Evolutionary conservation across 495 filamentous ascomycete species (phyloP).

Genomic region (Halenospora varia): DNA sequence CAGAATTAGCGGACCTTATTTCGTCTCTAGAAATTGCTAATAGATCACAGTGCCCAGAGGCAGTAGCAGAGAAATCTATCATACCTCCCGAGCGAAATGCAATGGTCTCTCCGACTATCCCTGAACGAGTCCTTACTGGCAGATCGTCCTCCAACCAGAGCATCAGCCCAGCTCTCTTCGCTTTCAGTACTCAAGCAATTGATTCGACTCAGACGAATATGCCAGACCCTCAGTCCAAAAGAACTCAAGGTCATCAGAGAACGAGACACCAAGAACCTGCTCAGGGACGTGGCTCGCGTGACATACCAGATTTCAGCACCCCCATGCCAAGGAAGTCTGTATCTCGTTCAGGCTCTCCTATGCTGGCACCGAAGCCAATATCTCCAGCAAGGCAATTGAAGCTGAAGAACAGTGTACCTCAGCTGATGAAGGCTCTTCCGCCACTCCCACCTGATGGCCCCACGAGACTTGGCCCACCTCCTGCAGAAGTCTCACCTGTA

Average conservation of each 20-base stretch:
- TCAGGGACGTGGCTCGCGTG: background rate
- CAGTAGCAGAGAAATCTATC: background rate
- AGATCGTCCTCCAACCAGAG: background rate
- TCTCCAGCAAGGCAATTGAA: conserved; percentile 41
- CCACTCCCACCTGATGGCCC: conserved; percentile 27
- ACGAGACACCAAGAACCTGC: background rate
- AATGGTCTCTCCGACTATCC: background rate
- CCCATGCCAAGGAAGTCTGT: conserved; percentile 8
- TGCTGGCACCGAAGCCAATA: conserved; percentile 42
- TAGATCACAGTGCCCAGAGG: background rate
- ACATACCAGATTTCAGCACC: conserved; percentile 8
- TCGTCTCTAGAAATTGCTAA: conserved; percentile 14
- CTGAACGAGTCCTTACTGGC: background rate
- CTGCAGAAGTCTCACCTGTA: background rate
- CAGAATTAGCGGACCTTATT: conserved; percentile 23
- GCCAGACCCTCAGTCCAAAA: background rate
- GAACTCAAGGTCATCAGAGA: background rate
- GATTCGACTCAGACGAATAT: background rate
- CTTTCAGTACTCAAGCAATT: background rate
- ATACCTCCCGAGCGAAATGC: background rate
- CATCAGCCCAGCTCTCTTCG: background rate
- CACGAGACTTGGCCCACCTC: background rate
- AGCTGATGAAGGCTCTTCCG: conserved; percentile 48
- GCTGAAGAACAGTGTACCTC: conserved; percentile 45
- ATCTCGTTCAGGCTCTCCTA: conserved; percentile 20